Conservation (phyloP, 768 basidiomycete species). For the Phaeotremella skinneri region DNA sequence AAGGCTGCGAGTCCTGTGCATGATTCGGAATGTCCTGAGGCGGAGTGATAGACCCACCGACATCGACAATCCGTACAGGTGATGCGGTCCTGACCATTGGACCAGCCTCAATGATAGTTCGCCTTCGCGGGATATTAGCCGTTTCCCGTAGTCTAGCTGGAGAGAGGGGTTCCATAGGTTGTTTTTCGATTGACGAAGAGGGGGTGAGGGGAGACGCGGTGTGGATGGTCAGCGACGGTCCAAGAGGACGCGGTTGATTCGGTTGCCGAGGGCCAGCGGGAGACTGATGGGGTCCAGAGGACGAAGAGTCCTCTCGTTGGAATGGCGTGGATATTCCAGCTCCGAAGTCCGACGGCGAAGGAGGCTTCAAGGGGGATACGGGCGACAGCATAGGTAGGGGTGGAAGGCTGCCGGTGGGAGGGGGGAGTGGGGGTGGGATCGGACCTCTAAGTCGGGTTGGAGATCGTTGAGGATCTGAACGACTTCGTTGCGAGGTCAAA, state of each 20-base stretch:
- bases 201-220: slow-evolving; percentile 19
- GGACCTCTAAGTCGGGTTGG: slow-evolving; percentile 6
- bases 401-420: slow-evolving; percentile 29
- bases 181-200: slow-evolving; percentile 1
- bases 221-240: slow-evolving; percentile 31
- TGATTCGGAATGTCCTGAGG: slow-evolving; percentile 6
- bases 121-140: slow-evolving; percentile 27
- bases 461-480: slow-evolving; percentile 5
- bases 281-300: not conserved
- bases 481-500: not conserved
- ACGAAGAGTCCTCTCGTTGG: not conserved
- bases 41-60: slow-evolving; percentile 8
- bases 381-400: slow-evolving; percentile 31
- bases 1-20: slow-evolving; percentile 3
- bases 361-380: slow-evolving; percentile 25
- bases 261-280: slow-evolving; percentile 5
- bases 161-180: slow-evolving; percentile 1
- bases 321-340: not conserved
- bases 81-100: slow-evolving; percentile 9
- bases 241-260: slow-evolving; percentile 12
- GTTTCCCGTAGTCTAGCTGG: slow-evolving; percentile 26
- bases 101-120: slow-evolving; percentile 26
- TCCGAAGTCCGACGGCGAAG: slow-evolving; percentile 5
- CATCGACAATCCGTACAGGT: slow-evolving; percentile 13
- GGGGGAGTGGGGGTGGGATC: slow-evolving; percentile 21